phyloP scores from a whole-genome alignment of 768 basidiomycete species.

The Lactarius deliciosus region DNA sequence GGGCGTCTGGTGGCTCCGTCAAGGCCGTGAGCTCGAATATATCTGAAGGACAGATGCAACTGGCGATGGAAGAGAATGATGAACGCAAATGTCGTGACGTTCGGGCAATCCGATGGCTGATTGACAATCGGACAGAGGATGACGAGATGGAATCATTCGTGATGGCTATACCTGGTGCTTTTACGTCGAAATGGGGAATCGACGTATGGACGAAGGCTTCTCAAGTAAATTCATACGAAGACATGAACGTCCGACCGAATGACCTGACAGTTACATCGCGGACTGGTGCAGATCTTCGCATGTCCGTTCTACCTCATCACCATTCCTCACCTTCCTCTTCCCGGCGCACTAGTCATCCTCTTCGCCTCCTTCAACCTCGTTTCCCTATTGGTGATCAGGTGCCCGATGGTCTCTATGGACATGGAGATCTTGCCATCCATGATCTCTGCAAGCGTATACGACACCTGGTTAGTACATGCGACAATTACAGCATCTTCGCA shows the following conservation, averaged over 20 bases:
- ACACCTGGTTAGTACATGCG: background rate
- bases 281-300: background rate
- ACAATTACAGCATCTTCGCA: background rate
- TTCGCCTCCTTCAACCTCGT: background rate
- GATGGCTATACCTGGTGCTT: background rate
- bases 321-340: background rate
- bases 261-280: background rate
- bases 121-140: background rate
- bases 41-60: background rate
- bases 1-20: background rate
- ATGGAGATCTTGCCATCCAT: background rate
- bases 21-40: constrained; percentile 6
- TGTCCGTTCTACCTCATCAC: background rate
- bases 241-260: background rate
- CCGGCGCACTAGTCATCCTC: background rate
- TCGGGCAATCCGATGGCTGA: background rate
- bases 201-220: background rate
- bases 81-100: constrained; percentile 1
- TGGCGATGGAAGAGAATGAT: constrained; percentile 6
- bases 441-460: background rate
- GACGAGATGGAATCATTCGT: constrained; percentile 12
- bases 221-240: background rate
- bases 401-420: background rate
- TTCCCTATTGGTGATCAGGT: background rate
- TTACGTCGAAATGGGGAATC: background rate